Percentiles rank a stretch among this genome's conserved stretches.
These are phyloP conservation scores for Fusarium sp. DNA, from an alignment of 2,329 filamentous ascomycete genomes.

Conservation along the genomic window DNA sequence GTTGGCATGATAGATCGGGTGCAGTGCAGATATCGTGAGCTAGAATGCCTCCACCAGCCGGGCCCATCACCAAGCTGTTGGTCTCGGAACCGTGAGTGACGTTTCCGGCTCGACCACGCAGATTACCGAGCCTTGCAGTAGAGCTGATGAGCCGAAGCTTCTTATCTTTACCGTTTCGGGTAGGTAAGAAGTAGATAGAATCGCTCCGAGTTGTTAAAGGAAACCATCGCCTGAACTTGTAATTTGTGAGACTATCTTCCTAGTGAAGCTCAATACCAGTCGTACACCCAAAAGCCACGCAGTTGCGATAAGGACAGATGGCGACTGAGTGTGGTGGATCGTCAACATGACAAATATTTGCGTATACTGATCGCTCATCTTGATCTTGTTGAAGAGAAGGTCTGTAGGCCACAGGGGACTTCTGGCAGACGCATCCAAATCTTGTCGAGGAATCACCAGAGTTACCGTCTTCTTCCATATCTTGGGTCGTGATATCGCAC, in stretches of 20 bases:
- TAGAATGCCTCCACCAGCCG: conserved; percentile 17
- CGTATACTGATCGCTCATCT: conserved; percentile 49
- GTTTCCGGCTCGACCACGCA: conserved; percentile 34
- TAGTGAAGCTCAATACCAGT: conserved; percentile 73
- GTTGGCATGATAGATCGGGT: conserved; percentile 26
- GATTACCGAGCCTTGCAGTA: conserved; percentile 54
- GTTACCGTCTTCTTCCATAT: conserved; percentile 13
- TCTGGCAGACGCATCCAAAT: conserved; percentile 42
- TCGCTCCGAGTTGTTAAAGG: conserved; percentile 65
- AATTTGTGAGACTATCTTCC: conserved; percentile 57
- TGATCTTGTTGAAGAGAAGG: conserved; percentile 49
- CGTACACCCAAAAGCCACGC: conserved; percentile 73
- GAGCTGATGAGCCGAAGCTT: conserved; percentile 73
- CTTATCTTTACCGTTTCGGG: conserved; percentile 60
- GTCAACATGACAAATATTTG: conserved; percentile 67
- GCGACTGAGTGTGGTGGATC: conserved; percentile 73
- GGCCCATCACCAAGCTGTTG: conserved; percentile 31
- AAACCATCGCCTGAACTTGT: conserved; percentile 66
- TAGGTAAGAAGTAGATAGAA: conserved; percentile 69
- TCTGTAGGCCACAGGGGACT: conserved; percentile 30
- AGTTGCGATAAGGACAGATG: conserved; percentile 71
- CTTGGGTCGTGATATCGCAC: conserved; percentile 59
- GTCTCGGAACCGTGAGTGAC: conserved; percentile 41
- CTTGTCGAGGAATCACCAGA: conserved; percentile 19
- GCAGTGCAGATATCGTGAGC: conserved; percentile 24